phyloP scores from a whole-genome alignment of 208 protist species.

The Trichomonas gallinae region DNA sequence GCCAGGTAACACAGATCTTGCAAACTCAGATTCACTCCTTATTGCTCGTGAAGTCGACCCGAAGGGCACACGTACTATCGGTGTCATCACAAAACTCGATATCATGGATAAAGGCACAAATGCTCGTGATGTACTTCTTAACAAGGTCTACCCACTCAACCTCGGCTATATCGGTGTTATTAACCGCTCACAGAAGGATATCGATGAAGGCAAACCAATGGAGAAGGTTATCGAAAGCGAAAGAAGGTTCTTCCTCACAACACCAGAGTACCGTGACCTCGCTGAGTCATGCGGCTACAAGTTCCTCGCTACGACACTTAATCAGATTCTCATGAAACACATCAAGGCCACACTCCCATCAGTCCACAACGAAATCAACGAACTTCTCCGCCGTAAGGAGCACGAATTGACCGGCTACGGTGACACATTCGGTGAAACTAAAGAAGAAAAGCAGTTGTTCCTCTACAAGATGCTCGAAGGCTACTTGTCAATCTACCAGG shows the following conservation, averaged over 20 bases:
- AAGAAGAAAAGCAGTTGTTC: neutral
- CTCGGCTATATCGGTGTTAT: constrained; percentile 93
- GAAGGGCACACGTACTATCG: neutral
- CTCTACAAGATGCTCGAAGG: neutral
- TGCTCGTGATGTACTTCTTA: constrained; percentile 77
- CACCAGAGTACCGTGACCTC: constrained; percentile 60
- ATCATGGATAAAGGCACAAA: constrained; percentile 70
- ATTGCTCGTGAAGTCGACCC: constrained; percentile 63
- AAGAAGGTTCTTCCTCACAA: constrained; percentile 66
- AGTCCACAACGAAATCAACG: constrained; percentile 48
- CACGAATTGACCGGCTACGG: constrained; percentile 25
- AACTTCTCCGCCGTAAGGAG: constrained; percentile 22
- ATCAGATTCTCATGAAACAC: constrained; percentile 73
- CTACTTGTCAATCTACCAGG: neutral
- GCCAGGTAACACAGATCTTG: constrained; percentile 94
- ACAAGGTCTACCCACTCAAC: constrained; percentile 69
- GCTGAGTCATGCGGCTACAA: constrained; percentile 31
- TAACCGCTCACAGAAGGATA: constrained; percentile 89
- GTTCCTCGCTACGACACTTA: constrained; percentile 36
- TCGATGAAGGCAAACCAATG: constrained; percentile 67
- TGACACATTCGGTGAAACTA: neutral
- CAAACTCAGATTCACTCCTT: constrained; percentile 90
- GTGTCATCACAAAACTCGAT: constrained; percentile 23
- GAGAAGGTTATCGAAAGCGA: constrained; percentile 48
- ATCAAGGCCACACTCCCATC: constrained; percentile 75